Base-by-base conservation (phyloP, 2,329 filamentous ascomycete genomes). In the Acarospora socialis region DNA sequence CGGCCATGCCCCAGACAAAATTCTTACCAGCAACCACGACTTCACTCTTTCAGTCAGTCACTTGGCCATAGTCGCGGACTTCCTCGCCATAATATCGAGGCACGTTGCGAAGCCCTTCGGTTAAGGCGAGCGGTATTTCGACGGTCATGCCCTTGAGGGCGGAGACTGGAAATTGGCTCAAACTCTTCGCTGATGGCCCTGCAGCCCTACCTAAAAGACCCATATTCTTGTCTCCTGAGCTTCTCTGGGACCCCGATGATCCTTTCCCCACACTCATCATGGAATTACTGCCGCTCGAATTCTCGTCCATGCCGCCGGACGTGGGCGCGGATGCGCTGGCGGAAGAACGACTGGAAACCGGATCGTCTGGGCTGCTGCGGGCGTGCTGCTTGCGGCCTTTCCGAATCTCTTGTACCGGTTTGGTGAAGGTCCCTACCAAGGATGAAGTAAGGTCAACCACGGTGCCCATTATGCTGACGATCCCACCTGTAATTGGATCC, bases 1-100 rank as follows among this genome's bases (percentile, higher is more conserved):
- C 48, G 1, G 35, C 39, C 25, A 59, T 46, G 0, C 55, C 52
- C 20, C 44, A 22, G 1, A 37, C 41, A n/a, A 56, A 55, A 3
- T 43, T 48, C 37, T 50, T 54, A 2, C 46, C 50, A 2, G 46
- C 56, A 0, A 52, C 47, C 1, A 39, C 28, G 1, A 46, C 44
- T 0, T 54, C 57, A 20, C 44, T 49, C 21, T 51, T 49, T 44
- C 46, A 52, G 20, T 53, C 51, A 4, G 40, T 46, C 3, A 59
- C 46, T 2, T 47, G 38, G 1, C 48, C 48, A 25, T 56, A 45
- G 4, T 53, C 41, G 19, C 45, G 42, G 2, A 51, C 43, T 8
- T 52, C 43, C 20, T 58, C 54, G 4, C 56, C 54, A 32, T 56
- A 58, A 4, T 59, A 34, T 10, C 38, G 47, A 0, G 56, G 57